Base-by-base conservation (phyloP, 805 yeast species). In the Clavispora phyllophila region DNA sequence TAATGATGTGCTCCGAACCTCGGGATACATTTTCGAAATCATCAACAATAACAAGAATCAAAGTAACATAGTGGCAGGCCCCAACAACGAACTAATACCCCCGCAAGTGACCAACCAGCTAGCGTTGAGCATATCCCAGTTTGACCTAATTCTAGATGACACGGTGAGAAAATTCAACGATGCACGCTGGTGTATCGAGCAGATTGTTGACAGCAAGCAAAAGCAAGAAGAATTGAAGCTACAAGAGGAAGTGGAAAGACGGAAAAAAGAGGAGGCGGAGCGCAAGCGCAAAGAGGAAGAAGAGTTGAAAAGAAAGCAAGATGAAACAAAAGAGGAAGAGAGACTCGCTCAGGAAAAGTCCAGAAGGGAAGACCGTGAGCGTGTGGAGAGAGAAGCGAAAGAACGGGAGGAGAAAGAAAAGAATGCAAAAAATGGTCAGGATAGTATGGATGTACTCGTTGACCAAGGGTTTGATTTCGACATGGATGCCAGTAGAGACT, bases 11-110 rank as follows among this genome's bases (percentile, higher is more conserved):
- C 63, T 70, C 37, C 62, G 66, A 41, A 58, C 72, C 5, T 59
- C 73, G 0, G 75, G 74, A n/a, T 68, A 66, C 49, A 62, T 70
- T 22, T 68, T 66, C 45, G 75, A 70, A 51, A 61, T 65, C 40
- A 60, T 70, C 44, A 66, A 62, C 50, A 67, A 63, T 48, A 68
- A 67, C 42, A 68, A 61, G 44, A 60, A 60, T 37, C 73, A 66
- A 46, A 63, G 72, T 44, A 70, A 70, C 46, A 51, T 68, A 26
- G 59, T 68, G 20, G 64, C 72, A 1, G 75, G 75, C 1, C 56
- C 68, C 13, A 70, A 68, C 44, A 70, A 64, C 52, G 72, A 66
- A 50, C 51, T 69, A 22, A 65, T 70, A 25, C 62, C 68, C 5
- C 66, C 68, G 5, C 57, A 61, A 15, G 62, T 70, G 20, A 62